Conservation (phyloP, 78 protist species). For the Dictyostelium brefeldianum region DNA sequence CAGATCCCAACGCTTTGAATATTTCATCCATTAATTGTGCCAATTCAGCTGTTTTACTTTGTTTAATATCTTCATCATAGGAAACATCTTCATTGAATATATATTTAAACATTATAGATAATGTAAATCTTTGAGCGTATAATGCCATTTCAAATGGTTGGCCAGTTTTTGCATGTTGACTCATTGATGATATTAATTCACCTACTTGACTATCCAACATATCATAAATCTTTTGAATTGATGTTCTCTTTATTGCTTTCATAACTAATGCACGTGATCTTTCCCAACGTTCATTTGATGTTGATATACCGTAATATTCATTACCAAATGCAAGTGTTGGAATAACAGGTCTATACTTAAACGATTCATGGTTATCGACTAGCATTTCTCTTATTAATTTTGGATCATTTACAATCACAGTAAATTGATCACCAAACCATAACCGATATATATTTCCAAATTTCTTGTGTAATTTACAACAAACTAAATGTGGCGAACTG, state of each 20-base stretch:
- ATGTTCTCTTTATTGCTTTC: background rate
- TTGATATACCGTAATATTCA: background rate
- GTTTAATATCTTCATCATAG: background rate
- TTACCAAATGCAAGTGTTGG: slow-evolving; percentile 6
- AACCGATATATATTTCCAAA: slow-evolving; percentile 21
- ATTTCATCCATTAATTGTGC: too few species aligned
- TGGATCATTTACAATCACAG: slow-evolving; percentile 16
- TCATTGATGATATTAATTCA: background rate
- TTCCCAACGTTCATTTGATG: background rate
- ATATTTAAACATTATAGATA: slow-evolving; percentile 11
- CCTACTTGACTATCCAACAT: background rate
- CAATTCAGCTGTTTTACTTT: too few species aligned
- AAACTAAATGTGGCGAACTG: slow-evolving; percentile 6
- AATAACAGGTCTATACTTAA: slow-evolving; percentile 18
- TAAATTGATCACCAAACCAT: slow-evolving; percentile 25
- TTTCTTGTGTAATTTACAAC: background rate
- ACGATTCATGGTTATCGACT: slow-evolving; percentile 25
- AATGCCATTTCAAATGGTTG: background rate
- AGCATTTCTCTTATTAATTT: slow-evolving; percentile 4
- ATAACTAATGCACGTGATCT: background rate
- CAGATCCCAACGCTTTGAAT: too few species aligned
- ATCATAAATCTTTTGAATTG: background rate
- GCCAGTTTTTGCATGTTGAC: background rate
- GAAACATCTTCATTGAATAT: background rate
- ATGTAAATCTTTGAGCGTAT: slow-evolving; percentile 1